phyloP scores from a whole-genome alignment of 345 rosid genomes.

The Geranium brycei region DNA sequence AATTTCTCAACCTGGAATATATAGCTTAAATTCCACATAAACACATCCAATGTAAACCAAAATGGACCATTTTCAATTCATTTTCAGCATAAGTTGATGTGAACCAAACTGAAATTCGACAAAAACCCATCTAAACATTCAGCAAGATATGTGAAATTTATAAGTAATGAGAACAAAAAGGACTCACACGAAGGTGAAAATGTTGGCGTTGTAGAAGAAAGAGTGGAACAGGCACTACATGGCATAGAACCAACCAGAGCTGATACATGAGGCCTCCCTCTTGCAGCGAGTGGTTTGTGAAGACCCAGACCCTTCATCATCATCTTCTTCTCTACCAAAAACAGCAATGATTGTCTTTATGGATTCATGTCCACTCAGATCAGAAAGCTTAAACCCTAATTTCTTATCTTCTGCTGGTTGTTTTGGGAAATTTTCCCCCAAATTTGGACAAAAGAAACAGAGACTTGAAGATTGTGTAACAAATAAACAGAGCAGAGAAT shows the following conservation, averaged over 20 bases:
- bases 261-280: conserved; percentile 38
- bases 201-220: conserved; percentile 17
- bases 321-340: background rate
- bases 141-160: background rate
- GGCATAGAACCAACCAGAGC: conserved; percentile 43
- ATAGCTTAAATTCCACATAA: background rate
- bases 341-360: too few relatives aligned
- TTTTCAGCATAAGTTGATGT: background rate
- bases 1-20: background rate
- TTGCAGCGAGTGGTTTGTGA: conserved; percentile 25
- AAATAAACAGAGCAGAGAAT: too few relatives aligned
- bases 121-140: too few relatives aligned
- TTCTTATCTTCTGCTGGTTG: too few relatives aligned
- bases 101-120: background rate
- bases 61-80: too few relatives aligned
- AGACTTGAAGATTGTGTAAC: too few relatives aligned
- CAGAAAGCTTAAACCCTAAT: background rate
- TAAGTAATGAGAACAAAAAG: background rate
- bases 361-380: background rate
- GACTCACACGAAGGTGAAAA: conserved; percentile 36
- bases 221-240: conserved; percentile 22
- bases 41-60: background rate
- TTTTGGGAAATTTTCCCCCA: too few relatives aligned
- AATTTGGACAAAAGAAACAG: too few relatives aligned
- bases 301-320: conserved; percentile 35